Percentiles rank a stretch among this genome's conserved stretches.
Conservation (phyloP, 1,284 basidiomycete species). For the Ceratobasidium sp. region DNA sequence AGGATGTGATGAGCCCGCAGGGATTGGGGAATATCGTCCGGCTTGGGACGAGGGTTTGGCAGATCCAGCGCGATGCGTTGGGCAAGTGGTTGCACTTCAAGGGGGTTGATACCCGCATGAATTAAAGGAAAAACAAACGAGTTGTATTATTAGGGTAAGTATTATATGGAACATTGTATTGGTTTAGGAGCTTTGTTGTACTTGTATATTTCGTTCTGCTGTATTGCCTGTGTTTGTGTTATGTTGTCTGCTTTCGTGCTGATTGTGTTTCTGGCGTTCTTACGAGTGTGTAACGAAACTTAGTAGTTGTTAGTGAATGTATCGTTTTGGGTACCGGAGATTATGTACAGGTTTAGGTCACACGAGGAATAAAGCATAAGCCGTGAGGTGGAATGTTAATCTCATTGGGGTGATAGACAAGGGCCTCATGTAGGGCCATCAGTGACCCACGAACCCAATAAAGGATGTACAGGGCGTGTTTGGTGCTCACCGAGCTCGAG, state of each 20-base stretch:
- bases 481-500: too few relatives aligned
- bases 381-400: too few relatives aligned
- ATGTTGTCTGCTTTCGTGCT: not conserved
- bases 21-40: conserved; percentile 12
- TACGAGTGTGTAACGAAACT: too few relatives aligned
- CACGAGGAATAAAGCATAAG: too few relatives aligned
- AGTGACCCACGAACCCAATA: too few relatives aligned
- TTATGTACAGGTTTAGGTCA: too few relatives aligned
- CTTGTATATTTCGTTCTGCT: not conserved
- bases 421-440: too few relatives aligned
- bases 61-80: conserved; percentile 13
- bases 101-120: not conserved
- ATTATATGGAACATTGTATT: not conserved
- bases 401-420: too few relatives aligned
- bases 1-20: conserved; percentile 19
- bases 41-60: conserved; percentile 15
- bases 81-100: not conserved
- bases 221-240: not conserved
- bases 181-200: not conserved
- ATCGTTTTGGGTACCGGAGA: too few relatives aligned
- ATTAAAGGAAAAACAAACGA: not conserved
- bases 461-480: too few relatives aligned
- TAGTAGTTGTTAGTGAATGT: too few relatives aligned
- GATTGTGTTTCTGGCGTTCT: not conserved
- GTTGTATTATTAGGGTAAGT: not conserved